A percentile compares a stretch with the other conserved stretches of the same genome.
Evolutionary conservation across 495 filamentous ascomycete genomes (phyloP).

Genomic region (Gamarada debralockiae): DNA sequence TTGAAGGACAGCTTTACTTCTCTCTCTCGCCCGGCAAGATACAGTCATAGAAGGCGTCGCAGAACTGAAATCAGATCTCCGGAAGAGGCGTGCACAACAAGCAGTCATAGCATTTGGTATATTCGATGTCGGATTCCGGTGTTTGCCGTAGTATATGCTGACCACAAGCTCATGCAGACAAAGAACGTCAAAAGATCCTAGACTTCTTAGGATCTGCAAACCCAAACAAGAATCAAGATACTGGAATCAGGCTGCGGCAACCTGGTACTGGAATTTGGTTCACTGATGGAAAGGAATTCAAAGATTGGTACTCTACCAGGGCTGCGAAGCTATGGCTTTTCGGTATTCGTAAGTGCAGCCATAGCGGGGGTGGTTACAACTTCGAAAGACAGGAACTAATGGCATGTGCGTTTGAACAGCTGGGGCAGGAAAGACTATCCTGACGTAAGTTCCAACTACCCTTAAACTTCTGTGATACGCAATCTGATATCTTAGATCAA

Average conservation of each 20-base stretch:
- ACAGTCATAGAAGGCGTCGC: neutral
- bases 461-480: too few species aligned
- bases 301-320: neutral
- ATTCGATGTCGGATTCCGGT: too few species aligned
- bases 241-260: neutral
- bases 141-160: too few species aligned
- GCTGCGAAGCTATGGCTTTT: constrained; percentile 1
- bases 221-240: neutral
- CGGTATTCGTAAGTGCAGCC: constrained; percentile 2
- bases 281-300: constrained; percentile 4
- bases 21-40: constrained; percentile 2
- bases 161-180: neutral
- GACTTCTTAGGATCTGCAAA: neutral
- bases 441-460: neutral
- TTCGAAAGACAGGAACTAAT: neutral
- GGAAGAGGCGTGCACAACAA: too few species aligned
- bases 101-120: too few species aligned
- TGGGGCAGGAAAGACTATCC: constrained; percentile 4
- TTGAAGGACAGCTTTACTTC: constrained; percentile 6
- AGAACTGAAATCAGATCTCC: neutral
- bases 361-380: neutral
- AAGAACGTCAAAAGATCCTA: neutral
- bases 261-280: constrained; percentile 9
- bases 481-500: constrained; percentile 5
- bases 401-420: neutral